Evolutionary conservation across 192 early-diverging fungal species (phyloP), one percentile per base, ranked within the genome.

Genomic region (Podila epigama): DNA sequence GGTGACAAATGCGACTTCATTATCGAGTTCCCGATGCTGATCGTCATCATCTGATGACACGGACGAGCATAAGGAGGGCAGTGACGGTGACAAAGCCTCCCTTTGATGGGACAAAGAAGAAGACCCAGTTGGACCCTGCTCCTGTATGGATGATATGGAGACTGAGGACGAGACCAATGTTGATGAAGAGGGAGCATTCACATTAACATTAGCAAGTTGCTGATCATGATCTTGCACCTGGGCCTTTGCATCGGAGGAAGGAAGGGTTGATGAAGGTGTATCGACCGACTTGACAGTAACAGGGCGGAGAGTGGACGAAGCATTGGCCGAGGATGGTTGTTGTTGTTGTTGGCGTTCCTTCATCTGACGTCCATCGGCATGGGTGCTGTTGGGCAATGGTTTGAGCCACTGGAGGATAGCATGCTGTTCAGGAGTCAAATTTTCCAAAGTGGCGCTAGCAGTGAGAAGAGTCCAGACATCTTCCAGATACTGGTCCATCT

Each of bases 351-450:
- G n/a, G 8, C 62, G 71, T 6, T 68, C 66, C 18, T 60, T 37
- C 65, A 77, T 68, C 40, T 77, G 73, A 10, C 61, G 65, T 13
- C 73, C 73, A 58, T 77, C 73, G 22, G 65, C 42, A 35, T 77
- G 73, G 11, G 60, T 42, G 8, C 51, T 58, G 34, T 51, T 20
- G 28, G 55, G 5, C 31, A 48, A 60, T 3, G 73, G 73, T 29
- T 68, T 77, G 60, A 77, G 60, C 73, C 73, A 77, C 7, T 68
- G 73, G 52, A 68, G 57, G 36, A 77, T 77, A 15, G 63, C 48
- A 12, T 68, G 56, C 20, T 67, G 64, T 39, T 68, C 66, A 4
- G 25, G 18, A 11, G 60, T 58, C 12, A 68, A 29, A 28, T 59
- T 33, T 16, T 37, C 22, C 7, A 31, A 27, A 6, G 29, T 29